These are phyloP conservation scores for Candida pini DNA, from an alignment of 805 yeast genomes.

Conservation along the genomic window DNA sequence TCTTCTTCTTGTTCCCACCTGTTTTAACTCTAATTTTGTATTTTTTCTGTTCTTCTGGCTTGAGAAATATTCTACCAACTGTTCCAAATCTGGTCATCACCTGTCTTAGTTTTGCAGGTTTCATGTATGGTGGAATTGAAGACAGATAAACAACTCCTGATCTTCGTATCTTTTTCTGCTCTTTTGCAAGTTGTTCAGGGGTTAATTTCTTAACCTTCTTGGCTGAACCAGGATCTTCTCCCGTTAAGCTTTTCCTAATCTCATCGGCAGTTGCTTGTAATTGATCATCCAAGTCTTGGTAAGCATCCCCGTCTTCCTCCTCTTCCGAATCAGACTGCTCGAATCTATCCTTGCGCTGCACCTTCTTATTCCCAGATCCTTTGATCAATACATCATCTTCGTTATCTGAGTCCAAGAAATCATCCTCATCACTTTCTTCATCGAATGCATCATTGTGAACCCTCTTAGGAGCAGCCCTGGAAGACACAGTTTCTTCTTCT, in stretches of 20 bases:
- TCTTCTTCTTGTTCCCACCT: conserved; percentile 89
- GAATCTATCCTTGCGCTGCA: conserved; percentile 5
- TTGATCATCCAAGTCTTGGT: conserved; percentile 7
- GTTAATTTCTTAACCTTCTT: conserved; percentile 51
- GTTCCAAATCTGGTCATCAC: conserved; percentile 77
- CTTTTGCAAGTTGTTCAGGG: conserved; percentile 48
- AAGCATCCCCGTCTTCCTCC: conserved; percentile 1
- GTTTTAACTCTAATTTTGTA: conserved; percentile 66
- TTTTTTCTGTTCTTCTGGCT: conserved; percentile 71
- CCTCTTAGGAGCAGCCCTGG: conserved; percentile 4
- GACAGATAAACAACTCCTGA: conserved; percentile 95
- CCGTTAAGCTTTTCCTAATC: conserved; percentile 14
- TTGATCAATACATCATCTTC: conserved; percentile 4
- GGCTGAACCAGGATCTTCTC: conserved; percentile 24
- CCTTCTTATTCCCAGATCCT: conserved; percentile 10
- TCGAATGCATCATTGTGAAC: conserved; percentile 8
- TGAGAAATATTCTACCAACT: conserved; percentile 78
- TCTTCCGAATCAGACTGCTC: conserved; percentile 8
- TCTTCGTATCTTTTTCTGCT: conserved; percentile 50
- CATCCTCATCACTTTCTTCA: conserved; percentile 6
- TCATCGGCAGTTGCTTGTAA: conserved; percentile 5
- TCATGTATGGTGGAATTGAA: conserved; percentile 93
- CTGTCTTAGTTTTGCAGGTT: conserved; percentile 84
- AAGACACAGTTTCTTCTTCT: no score
- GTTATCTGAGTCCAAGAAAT: conserved; percentile 5